Conservation (phyloP, 2,329 filamentous ascomycete genomes). For the Fusarium austroafricanum region DNA sequence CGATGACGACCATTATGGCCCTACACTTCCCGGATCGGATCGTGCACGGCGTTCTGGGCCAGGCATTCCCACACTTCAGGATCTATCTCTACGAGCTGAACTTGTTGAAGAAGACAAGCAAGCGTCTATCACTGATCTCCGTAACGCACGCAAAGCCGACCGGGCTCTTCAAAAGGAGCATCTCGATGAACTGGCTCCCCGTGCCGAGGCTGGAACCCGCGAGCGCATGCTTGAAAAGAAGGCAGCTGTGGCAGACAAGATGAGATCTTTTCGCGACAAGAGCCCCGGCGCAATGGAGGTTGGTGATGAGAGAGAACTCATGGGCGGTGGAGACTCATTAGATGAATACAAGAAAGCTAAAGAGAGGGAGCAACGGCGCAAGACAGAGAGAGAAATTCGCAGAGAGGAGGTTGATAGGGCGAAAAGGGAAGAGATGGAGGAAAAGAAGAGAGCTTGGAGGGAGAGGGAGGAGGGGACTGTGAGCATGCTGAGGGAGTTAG, state of each 20-base stretch:
- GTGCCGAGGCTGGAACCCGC: slow-evolving; percentile 83
- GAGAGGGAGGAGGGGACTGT: slow-evolving; percentile 88
- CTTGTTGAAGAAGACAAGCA: slow-evolving; percentile 62
- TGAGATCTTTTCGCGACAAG: slow-evolving; percentile 78
- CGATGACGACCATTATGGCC: slow-evolving; percentile 70
- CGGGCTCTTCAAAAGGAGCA: slow-evolving; percentile 75
- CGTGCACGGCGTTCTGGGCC: slow-evolving; percentile 58
- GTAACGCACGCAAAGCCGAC: slow-evolving; percentile 71
- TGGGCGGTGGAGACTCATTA: slow-evolving; percentile 76
- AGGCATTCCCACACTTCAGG: slow-evolving; percentile 76
- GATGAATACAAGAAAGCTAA: slow-evolving; percentile 76
- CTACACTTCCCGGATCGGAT: slow-evolving; percentile 45
- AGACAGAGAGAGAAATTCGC: slow-evolving; percentile 84
- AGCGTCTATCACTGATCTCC: slow-evolving; percentile 66
- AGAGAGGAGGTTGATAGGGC: slow-evolving; percentile 84
- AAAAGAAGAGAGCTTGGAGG: slow-evolving; percentile 74
- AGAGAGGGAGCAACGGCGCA: slow-evolving; percentile 74
- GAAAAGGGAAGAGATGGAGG: slow-evolving; percentile 81
- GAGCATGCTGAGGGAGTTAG: slow-evolving; percentile 81
- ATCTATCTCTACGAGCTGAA: slow-evolving; percentile 73
- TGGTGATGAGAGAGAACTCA: slow-evolving; percentile 77
- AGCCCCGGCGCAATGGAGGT: slow-evolving; percentile 66
- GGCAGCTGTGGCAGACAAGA: slow-evolving; percentile 75
- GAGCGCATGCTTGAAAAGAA: slow-evolving; percentile 91
- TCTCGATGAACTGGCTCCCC: slow-evolving; percentile 83